Conservation (phyloP, 257 asterid genomes). For the Solanum paucissectum region DNA sequence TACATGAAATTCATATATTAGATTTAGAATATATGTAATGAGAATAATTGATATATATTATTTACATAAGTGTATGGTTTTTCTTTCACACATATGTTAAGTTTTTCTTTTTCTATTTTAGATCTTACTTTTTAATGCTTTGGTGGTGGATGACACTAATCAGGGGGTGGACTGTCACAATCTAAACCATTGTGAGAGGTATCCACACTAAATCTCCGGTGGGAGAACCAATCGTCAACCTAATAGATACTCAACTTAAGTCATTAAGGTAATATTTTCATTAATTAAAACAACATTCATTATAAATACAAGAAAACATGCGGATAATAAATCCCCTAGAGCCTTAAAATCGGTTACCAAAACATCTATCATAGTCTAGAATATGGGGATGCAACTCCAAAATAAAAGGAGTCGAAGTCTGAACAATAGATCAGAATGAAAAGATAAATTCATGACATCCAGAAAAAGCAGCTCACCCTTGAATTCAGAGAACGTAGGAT, state of each 20-base stretch:
- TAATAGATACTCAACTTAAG: not conserved
- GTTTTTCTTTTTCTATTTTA: no score
- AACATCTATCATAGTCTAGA: not conserved
- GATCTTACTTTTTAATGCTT: not conserved
- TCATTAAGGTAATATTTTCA: not conserved
- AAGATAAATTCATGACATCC: no score
- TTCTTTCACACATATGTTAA: not conserved
- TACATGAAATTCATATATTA: not conserved
- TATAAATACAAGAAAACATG: not conserved
- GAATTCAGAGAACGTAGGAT: not conserved
- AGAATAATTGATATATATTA: not conserved
- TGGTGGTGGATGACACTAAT: not conserved
- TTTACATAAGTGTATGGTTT: no score
- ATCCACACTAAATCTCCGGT: not conserved
- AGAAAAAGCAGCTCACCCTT: no score
- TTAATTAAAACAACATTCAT: no score
- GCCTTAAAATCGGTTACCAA: not conserved
- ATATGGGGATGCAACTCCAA: not conserved
- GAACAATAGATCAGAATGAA: no score
- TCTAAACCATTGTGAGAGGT: not conserved
- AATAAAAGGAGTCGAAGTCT: not conserved
- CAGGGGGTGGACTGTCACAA: not conserved
- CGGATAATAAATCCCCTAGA: not conserved
- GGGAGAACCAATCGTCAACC: not conserved
- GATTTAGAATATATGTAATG: not conserved